phyloP scores from a whole-genome alignment of 257 asterid genomes.

The Scutellaria galericulata region DNA sequence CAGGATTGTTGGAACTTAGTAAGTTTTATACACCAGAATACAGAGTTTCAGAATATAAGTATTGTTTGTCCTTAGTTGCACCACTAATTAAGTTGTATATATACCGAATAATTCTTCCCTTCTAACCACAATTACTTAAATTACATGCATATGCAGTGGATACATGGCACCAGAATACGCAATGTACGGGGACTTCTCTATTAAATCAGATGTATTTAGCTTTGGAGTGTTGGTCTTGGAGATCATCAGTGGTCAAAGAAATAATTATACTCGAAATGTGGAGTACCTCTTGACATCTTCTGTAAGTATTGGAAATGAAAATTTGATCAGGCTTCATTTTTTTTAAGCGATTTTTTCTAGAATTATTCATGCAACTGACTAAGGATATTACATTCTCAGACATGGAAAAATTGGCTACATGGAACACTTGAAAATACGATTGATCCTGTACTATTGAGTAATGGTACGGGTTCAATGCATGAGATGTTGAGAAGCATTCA shows the following conservation, averaged over 20 bases:
- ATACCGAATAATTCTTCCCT: too few relatives aligned
- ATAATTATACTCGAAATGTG: background rate
- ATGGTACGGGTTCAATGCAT: conserved; percentile 1
- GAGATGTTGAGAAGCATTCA: conserved; percentile 39
- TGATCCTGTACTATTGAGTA: conserved; percentile 32
- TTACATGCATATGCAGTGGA: too few relatives aligned
- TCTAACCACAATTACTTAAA: too few relatives aligned
- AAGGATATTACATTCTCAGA: conserved; percentile 6
- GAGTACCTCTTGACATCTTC: conserved; percentile 36
- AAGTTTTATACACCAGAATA: conserved; percentile 23
- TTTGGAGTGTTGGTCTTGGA: too few relatives aligned
- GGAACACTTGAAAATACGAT: conserved; percentile 30
- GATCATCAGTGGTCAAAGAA: too few relatives aligned
- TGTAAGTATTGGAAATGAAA: conserved; percentile 23
- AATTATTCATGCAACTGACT: background rate
- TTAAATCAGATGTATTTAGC: too few relatives aligned
- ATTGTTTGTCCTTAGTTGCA: too few relatives aligned
- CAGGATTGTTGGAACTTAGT: conserved; percentile 58
- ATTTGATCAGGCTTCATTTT: background rate
- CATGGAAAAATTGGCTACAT: conserved; percentile 32
- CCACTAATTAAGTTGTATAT: too few relatives aligned
- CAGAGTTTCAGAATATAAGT: background rate
- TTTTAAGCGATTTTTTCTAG: background rate
- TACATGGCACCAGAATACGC: too few relatives aligned
- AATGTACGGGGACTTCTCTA: too few relatives aligned